A percentile compares a stretch with the other conserved stretches of the same genome.
Conservation (phyloP, 352 stramenopile species). For the Heterotrichella gracilis region DNA sequence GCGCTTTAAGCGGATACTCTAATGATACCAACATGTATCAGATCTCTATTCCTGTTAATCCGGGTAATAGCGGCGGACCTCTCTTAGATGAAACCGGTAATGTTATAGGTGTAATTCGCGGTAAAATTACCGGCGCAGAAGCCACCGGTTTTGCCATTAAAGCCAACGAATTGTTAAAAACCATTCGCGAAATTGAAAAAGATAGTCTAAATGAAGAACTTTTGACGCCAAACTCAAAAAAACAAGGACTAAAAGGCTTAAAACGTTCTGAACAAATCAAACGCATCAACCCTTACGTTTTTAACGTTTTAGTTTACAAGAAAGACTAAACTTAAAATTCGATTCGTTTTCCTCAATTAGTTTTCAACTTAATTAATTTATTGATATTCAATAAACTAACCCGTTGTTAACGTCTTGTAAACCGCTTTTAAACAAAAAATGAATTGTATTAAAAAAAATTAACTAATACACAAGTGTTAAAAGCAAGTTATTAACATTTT, state of each 20-base stretch:
- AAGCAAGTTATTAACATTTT: background rate
- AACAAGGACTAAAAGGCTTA: background rate
- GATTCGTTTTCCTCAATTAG: background rate
- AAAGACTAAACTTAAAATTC: background rate
- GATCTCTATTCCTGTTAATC: background rate
- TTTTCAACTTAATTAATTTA: background rate
- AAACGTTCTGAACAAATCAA: slow-evolving; percentile 8
- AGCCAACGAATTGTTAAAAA: background rate
- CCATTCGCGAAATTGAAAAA: background rate
- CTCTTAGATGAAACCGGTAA: background rate
- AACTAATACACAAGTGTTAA: background rate
- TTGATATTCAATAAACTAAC: slow-evolving; percentile 6
- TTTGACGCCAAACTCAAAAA: background rate
- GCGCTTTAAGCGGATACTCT: background rate
- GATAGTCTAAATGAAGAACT: background rate
- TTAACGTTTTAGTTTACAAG: slow-evolving; percentile 6
- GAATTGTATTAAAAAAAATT: slow-evolving; percentile 4
- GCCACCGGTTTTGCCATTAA: background rate
- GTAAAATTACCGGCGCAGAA: background rate
- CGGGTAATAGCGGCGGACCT: background rate
- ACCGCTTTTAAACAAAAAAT: background rate
- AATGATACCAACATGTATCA: background rate
- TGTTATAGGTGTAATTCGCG: background rate
- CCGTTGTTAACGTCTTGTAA: background rate
- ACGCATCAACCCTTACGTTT: background rate